Conservation (phyloP, 225 moss, liverwort and hornwort species). For the Neckera pumila region DNA sequence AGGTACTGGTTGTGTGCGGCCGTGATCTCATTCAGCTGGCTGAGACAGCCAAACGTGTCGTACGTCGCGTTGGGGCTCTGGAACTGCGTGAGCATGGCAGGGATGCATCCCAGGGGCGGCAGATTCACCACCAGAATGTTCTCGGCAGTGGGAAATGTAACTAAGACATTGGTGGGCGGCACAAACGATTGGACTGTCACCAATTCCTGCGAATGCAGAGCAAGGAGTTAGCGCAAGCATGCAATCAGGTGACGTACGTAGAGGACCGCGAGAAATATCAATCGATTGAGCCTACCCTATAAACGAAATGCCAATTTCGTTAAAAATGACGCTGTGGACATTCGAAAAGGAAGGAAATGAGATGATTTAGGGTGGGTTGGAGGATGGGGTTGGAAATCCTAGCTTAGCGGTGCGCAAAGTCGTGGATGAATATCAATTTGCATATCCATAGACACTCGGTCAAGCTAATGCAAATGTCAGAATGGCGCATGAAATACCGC, state of each 20-base stretch:
- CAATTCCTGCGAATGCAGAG: conserved; percentile 3
- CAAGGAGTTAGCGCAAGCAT: not conserved
- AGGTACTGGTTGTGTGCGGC: conserved; percentile 30
- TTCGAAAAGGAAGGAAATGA: not conserved
- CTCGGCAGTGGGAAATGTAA: not conserved
- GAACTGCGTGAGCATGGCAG: conserved; percentile 38
- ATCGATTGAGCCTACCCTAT: not conserved
- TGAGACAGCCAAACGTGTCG: conserved; percentile 30
- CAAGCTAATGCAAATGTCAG: not conserved
- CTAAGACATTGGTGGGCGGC: not conserved
- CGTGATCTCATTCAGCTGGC: conserved; percentile 16
- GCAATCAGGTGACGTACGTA: not conserved
- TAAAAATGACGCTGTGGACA: no score
- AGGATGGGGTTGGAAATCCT: not conserved
- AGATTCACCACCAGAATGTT: conserved; percentile 31
- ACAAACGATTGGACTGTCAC: not conserved
- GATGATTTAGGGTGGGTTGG: not conserved
- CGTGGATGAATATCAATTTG: not conserved
- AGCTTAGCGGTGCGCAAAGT: not conserved
- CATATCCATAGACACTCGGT: not conserved
- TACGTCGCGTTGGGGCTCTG: conserved; percentile 10
- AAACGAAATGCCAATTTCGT: no score
- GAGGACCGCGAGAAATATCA: no score
- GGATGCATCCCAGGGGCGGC: conserved; percentile 44
- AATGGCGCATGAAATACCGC: not conserved